Percentiles rank a stretch among this genome's conserved stretches.
phyloP scores from a whole-genome alignment of 2,329 filamentous ascomycete genomes.

The Blumeria graminis region DNA sequence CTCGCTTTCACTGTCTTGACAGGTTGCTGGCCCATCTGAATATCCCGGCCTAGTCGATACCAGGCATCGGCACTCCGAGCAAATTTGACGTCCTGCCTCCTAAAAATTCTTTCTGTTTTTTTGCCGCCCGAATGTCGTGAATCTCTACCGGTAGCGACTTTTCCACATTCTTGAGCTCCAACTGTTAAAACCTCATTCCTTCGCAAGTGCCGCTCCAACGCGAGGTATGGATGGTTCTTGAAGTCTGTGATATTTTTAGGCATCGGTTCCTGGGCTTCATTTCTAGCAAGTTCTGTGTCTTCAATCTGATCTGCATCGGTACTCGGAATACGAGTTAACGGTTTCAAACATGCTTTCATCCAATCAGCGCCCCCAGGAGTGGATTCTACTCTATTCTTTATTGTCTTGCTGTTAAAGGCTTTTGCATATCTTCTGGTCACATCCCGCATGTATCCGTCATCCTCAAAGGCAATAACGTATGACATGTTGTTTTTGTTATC shows the following conservation, averaged over 20 bases:
- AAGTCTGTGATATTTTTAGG: constrained; percentile 71
- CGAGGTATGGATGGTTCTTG: constrained; percentile 63
- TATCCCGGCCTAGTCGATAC: constrained; percentile 67
- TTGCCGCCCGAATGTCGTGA: constrained; percentile 12
- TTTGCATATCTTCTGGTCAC: constrained; percentile 76
- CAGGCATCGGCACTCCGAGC: constrained; percentile 68
- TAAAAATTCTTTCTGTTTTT: constrained; percentile 53
- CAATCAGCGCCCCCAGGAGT: constrained; percentile 24
- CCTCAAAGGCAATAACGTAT: constrained; percentile 72
- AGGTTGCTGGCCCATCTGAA: constrained; percentile 58
- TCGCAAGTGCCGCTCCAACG: constrained; percentile 62
- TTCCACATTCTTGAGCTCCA: constrained; percentile 45
- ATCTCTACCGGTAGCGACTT: constrained; percentile 43
- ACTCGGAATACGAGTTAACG: constrained; percentile 20
- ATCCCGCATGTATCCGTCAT: constrained; percentile 54
- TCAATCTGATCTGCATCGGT: constrained; percentile 65
- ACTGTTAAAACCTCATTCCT: constrained; percentile 54
- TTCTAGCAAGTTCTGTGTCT: constrained; percentile 45
- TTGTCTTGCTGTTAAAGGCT: constrained; percentile 74
- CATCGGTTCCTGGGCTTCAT: constrained; percentile 57
- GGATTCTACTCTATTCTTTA: constrained; percentile 53
- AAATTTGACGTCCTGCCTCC: constrained; percentile 53
- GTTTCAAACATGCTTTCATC: constrained; percentile 27
- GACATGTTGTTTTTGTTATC: constrained; percentile 54
- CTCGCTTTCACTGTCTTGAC: constrained; percentile 43